Conservation (phyloP, 2,329 filamentous ascomycete species). For the Colletotrichum viniferum region DNA sequence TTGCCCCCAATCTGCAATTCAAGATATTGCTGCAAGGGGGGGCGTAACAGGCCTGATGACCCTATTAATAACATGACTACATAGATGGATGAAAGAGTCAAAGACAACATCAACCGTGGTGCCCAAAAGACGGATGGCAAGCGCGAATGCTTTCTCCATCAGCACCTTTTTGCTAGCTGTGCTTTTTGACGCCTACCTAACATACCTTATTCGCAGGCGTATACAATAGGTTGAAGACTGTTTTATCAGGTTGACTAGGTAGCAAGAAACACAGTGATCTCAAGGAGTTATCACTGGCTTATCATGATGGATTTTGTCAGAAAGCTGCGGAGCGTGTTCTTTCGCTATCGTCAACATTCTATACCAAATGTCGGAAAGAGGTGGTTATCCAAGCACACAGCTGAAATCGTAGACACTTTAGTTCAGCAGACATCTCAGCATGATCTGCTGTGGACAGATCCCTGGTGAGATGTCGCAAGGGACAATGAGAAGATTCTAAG, state of each 20-base stretch:
- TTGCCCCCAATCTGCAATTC: too few relatives aligned
- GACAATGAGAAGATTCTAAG: rapidly evolving
- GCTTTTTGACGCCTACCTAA: neutral
- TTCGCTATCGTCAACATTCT: rapidly evolving
- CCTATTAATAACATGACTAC: neutral
- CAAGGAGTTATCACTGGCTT: neutral
- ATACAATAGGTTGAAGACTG: neutral
- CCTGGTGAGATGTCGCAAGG: neutral
- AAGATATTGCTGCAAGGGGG: too few relatives aligned
- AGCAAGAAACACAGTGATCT: neutral
- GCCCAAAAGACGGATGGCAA: neutral
- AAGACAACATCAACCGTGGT: neutral
- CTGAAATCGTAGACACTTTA: neutral
- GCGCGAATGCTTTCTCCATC: neutral
- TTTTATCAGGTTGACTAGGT: neutral
- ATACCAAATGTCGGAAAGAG: too few relatives aligned
- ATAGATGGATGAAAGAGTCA: neutral
- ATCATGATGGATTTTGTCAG: neutral
- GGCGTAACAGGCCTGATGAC: too few relatives aligned
- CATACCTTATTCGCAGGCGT: neutral
- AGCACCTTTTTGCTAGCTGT: neutral
- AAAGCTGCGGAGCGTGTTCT: neutral
- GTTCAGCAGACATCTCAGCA: neutral
- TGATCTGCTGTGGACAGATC: rapidly evolving
- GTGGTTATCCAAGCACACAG: neutral